Base-by-base conservation (phyloP, 371 early-diverging fungal species). In the Mucor circinelloides region DNA sequence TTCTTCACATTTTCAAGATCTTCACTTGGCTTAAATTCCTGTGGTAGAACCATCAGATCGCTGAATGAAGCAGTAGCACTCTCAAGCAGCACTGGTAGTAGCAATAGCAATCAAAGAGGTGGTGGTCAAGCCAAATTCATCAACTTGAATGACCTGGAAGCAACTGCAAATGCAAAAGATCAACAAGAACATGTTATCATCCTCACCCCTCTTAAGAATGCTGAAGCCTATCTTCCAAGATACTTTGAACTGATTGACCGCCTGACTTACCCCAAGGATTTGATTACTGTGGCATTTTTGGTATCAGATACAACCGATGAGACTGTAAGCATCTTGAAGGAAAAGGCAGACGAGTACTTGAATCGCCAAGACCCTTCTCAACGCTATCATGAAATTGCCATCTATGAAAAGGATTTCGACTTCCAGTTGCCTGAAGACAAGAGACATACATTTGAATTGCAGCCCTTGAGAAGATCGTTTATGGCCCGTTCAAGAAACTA, bases 401-500 rank as follows among this genome's bases (percentile, higher is more conserved):
- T 86, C 17, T 85, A 75, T 63, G 80, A 84, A 61, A 85, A 86
- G 54, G 85, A 86, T 60, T 86, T 85, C 56, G 66, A 79, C 64
- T 86, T 80, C 70, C 71, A 78, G 23, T 50, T 86, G 50, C 77
- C 87, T 1, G 82, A 82, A 64, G 76, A 71, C 28, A 68, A 82
- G 60, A 75, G 87, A 50, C 87, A 86, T 63, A 59, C 70, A 30
- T 81, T 79, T 63, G 80, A 81, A 19, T 65, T 84, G 36, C 87
- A 86, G 63, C 79, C 76, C 21, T 71, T 81, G 52, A 77, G 87
- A 50, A 77, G 87, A 17, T 74, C 69, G 23, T 78, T 78, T 72
- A 86, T 86, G 87, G 87, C 87, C 19, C 72, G 82, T 13, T 77
- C 85, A 9, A 80, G 87, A 64, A 86, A 86, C 61, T 83, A 83